phyloP scores from a whole-genome alignment of 2,329 filamentous ascomycete species.

The Ceratocystis cacaofunesta region DNA sequence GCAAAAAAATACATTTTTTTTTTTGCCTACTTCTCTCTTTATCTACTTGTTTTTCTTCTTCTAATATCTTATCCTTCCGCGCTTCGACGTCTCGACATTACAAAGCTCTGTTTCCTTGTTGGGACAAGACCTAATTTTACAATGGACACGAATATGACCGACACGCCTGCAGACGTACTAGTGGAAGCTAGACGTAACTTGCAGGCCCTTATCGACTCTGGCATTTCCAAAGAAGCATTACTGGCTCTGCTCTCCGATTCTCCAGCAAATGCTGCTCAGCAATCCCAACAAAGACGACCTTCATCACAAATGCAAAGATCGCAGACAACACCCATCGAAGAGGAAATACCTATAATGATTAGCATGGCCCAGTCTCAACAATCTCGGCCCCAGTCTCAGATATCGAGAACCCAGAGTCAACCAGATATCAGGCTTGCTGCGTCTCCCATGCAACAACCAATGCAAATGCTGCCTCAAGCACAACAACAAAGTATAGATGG shows the following conservation, averaged over 20 bases:
- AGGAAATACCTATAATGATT: constrained; percentile 18
- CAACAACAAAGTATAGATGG: constrained; percentile 7
- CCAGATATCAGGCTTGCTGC: constrained; percentile 23
- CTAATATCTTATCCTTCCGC: not conserved
- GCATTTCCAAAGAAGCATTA: constrained; percentile 29
- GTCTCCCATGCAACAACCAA: constrained; percentile 24
- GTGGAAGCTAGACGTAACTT: constrained; percentile 33
- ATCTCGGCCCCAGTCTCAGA: constrained; percentile 8
- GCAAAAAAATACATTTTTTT: not conserved
- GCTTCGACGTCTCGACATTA: not conserved
- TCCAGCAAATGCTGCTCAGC: constrained; percentile 6
- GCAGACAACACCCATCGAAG: constrained; percentile 13
- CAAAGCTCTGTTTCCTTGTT: not conserved
- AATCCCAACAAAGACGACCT: constrained; percentile 13
- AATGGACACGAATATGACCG: constrained; percentile 18
- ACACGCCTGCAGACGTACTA: constrained; percentile 30
- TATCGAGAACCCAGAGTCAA: constrained; percentile 12
- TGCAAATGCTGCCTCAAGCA: constrained; percentile 13
- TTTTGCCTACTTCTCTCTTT: not conserved
- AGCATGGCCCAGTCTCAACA: constrained; percentile 15
- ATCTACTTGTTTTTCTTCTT: not conserved
- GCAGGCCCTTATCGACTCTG: constrained; percentile 32
- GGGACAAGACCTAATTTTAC: not conserved
- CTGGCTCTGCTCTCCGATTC: constrained; percentile 19
- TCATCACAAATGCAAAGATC: constrained; percentile 16